phyloP scores from a whole-genome alignment of 2,329 filamentous ascomycete genomes.

The Trichoderma polysporum region DNA sequence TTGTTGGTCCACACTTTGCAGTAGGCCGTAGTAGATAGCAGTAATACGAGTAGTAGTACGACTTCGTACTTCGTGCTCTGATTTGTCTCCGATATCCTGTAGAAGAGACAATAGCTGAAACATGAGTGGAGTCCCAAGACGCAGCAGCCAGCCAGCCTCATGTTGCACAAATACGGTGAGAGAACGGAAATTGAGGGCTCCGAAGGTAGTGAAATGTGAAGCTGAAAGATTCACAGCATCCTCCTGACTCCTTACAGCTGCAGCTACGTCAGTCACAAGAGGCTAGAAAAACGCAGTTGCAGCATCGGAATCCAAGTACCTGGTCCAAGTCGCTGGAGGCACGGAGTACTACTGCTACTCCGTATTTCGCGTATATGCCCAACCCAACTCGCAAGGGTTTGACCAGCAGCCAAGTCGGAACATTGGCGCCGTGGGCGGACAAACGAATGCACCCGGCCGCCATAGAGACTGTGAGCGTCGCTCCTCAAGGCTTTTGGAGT shows the following conservation, averaged over 20 bases:
- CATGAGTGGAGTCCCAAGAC: neutral
- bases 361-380: neutral
- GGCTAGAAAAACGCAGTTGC: neutral
- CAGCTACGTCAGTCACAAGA: neutral
- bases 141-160: neutral
- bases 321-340: neutral
- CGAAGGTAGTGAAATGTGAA: neutral
- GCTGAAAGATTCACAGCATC: neutral
- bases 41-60: neutral
- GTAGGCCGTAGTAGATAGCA: neutral
- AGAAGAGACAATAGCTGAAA: neutral
- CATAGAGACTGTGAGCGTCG: neutral
- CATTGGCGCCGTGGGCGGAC: conserved; percentile 4
- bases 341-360: neutral
- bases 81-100: neutral
- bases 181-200: neutral
- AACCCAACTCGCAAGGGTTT: neutral
- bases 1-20: neutral
- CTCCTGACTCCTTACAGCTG: neutral
- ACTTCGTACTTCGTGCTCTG: neutral
- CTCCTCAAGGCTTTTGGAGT: neutral
- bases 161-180: neutral
- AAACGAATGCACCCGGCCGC: neutral
- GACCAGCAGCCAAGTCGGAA: neutral
- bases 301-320: conserved; percentile 7